Evolutionary conservation across 208 protist genomes (phyloP), one percentile per base, ranked within the genome.

Genomic region (Leishmania tarentolae): DNA sequence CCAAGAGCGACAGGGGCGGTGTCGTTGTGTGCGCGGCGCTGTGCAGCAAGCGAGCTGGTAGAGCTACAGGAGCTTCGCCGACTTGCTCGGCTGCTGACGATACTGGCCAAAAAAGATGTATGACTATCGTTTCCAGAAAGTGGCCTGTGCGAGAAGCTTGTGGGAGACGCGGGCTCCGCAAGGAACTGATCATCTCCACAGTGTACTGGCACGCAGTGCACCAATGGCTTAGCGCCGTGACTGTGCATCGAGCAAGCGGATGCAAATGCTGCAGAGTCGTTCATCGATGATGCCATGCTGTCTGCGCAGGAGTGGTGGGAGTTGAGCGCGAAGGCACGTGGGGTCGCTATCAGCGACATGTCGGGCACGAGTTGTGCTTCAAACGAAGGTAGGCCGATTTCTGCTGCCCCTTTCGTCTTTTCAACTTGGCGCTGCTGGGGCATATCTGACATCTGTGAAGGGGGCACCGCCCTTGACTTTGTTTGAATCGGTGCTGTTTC

Each of bases 1-100:
- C 66, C 66, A 7, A 71, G 66, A 24, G 40, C 13, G 21, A 46
- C 66, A n/a, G 66, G 66, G 7, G 66, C 5, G 40, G 66, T 40
- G 40, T 71, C 66, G 40, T 71, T 71, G 66, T 35, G 40, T n/a
- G 66, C 66, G 13, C 66, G 66, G 66, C 66, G 66, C 40, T 71
- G 66, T 2, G 11, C 21, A 40, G 66, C 66, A 46, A 71, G 40
- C 40, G 66, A 71, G 66, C 42, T 17, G 37, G 19, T 17, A 37
- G 11, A 71, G 66, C 66, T 71, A 40, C 1, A 24, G 19, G 66
- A 71, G 66, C 66, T 71, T 35, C 66, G 66, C 19, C 37, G 66
- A n/a, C 66, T 71, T 19, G 21, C 5, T 35, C 19, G 19, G 31
- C 0, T 3, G 37, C 19, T 17, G 19, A 17, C 66, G 40, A 24